A percentile compares a stretch with the other conserved stretches of the same genome.
phyloP scores from a whole-genome alignment of 495 filamentous ascomycete species.

The Hyaloscypha hepaticicola region DNA sequence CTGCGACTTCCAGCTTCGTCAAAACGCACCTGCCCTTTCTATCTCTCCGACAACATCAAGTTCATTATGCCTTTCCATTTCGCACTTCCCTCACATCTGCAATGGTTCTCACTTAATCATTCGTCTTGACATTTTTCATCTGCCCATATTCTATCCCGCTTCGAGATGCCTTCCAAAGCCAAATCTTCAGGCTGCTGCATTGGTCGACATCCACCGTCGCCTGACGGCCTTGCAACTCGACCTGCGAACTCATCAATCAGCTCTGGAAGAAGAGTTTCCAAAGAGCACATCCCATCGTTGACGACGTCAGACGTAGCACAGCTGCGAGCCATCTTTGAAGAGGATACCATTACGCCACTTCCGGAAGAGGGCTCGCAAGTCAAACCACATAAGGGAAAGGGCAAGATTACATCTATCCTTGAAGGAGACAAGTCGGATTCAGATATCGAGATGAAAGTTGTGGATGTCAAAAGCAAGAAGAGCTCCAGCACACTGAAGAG shows the following conservation, averaged over 20 bases:
- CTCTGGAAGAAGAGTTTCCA: not conserved
- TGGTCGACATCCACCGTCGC: slow-evolving; percentile 26
- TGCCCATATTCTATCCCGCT: not conserved
- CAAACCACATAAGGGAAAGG: not conserved
- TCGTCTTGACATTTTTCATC: not conserved
- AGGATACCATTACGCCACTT: not conserved
- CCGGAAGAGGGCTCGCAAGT: not conserved
- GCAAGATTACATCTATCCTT: not conserved
- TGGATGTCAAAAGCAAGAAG: slow-evolving; percentile 10
- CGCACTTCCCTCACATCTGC: not conserved
- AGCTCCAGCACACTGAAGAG: slow-evolving; percentile 23
- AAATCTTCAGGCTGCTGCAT: slow-evolving; percentile 27
- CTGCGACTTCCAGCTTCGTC: not conserved
- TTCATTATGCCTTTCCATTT: not conserved
- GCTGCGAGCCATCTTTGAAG: slow-evolving; percentile 28
- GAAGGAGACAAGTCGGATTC: slow-evolving; percentile 22
- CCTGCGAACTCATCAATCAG: slow-evolving; percentile 1
- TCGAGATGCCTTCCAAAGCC: not conserved
- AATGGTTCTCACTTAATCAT: not conserved
- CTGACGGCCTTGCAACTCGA: slow-evolving; percentile 28
- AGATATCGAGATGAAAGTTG: not conserved
- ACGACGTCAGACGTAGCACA: slow-evolving; percentile 15
- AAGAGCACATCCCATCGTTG: slow-evolving; percentile 15
- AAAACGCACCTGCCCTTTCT: slow-evolving; percentile 1
- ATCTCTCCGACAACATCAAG: not conserved